A percentile compares a stretch with the other conserved stretches of the same genome.
Conservation (phyloP, 225 moss, liverwort and hornwort species). For the Neckera pumila region DNA sequence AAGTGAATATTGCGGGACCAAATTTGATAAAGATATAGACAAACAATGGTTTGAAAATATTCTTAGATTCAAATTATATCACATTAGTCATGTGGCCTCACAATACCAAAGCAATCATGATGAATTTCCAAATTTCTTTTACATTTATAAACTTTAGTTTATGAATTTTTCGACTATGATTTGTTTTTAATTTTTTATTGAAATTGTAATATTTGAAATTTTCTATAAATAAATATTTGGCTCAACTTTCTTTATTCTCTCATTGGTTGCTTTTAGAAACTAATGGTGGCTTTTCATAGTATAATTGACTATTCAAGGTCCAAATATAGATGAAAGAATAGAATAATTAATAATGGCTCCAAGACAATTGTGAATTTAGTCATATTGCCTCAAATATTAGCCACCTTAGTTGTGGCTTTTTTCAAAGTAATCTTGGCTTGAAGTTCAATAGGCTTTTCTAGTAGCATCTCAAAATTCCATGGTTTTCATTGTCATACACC, state of each 20-base stretch:
- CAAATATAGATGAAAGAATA: neutral
- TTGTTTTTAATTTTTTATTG: fast-evolving
- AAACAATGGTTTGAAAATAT: neutral
- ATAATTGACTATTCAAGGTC: neutral
- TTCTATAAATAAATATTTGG: neutral
- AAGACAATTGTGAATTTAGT: neutral
- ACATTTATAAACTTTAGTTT: too few relatives aligned
- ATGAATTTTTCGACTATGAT: fast-evolving
- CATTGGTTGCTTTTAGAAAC: neutral
- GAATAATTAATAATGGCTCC: neutral
- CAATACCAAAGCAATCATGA: neutral
- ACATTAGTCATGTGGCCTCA: fast-evolving
- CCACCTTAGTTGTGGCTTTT: too few relatives aligned
- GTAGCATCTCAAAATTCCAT: neutral
- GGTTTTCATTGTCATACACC: neutral
- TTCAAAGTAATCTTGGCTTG: neutral
- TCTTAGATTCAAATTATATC: neutral
- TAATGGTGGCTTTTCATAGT: neutral
- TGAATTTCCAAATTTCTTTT: neutral
- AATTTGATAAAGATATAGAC: neutral
- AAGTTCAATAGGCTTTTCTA: neutral
- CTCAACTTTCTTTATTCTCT: neutral
- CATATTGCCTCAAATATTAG: neutral
- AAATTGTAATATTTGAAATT: neutral
- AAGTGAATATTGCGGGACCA: fast-evolving